These are phyloP conservation scores for Psidium friedrichsthalianum DNA, from an alignment of 345 rosid species.

Conservation along the genomic window DNA sequence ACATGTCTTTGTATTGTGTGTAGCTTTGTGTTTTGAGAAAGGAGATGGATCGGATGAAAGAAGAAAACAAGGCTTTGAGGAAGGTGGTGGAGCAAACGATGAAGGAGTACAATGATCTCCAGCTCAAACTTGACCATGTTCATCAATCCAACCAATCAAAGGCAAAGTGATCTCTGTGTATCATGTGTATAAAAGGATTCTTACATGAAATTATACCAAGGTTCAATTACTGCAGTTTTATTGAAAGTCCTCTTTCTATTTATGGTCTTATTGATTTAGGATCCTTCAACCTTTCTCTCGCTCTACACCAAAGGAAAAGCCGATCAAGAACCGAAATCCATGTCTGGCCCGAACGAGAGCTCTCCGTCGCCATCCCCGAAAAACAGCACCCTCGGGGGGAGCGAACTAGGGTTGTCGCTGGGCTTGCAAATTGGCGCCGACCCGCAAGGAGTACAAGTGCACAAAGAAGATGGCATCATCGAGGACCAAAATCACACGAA, in stretches of 20 bases:
- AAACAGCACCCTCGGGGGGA: background rate
- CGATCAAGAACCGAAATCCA: slow-evolving; percentile 3
- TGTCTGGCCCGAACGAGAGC: background rate
- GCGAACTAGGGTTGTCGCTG: slow-evolving; percentile 39
- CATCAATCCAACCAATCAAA: slow-evolving; percentile 26
- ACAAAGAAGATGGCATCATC: background rate
- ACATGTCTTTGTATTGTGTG: background rate
- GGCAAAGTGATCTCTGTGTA: background rate
- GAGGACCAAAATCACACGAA: background rate
- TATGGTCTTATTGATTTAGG: background rate
- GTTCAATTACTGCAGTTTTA: background rate
- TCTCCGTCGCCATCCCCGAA: background rate
- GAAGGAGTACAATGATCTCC: slow-evolving; percentile 47
- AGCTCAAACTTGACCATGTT: slow-evolving; percentile 22
- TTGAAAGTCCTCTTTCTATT: background rate
- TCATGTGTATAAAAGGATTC: background rate
- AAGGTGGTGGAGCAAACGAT: slow-evolving; percentile 43
- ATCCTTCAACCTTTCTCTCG: slow-evolving; percentile 15
- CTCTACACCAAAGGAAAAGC: slow-evolving; percentile 1
- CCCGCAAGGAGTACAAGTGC: background rate
- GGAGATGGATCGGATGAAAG: slow-evolving; percentile 51
- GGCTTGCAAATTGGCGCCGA: slow-evolving; percentile 13
- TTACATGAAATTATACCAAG: background rate
- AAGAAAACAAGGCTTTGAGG: slow-evolving; percentile 45
- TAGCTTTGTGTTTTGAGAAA: slow-evolving; percentile 30